These are phyloP conservation scores for Casuarina equisetifolia DNA, from an alignment of 306 rosid genomes.

Conservation along the genomic window DNA sequence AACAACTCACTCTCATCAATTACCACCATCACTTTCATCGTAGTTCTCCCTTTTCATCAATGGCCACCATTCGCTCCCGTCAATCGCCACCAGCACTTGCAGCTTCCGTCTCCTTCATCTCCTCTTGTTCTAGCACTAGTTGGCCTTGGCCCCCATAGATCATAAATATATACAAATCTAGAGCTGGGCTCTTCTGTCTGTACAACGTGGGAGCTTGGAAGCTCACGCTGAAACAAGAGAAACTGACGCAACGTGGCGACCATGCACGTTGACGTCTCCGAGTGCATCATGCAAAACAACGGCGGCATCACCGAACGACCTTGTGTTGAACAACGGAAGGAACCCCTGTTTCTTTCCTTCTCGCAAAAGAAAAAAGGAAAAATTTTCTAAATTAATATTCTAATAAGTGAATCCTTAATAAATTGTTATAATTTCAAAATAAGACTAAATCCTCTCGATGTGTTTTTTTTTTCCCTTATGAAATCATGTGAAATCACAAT, in stretches of 20 bases:
- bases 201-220: background rate
- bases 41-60: background rate
- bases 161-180: background rate
- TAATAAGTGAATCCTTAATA: too few species aligned
- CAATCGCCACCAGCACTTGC: background rate
- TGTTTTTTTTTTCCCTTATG: too few species aligned
- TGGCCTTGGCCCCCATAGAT: too few species aligned
- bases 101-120: background rate
- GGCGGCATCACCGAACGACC: too few species aligned
- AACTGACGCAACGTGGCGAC: conserved; percentile 30
- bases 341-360: too few species aligned
- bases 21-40: conserved; percentile 38
- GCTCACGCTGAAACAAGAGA: background rate
- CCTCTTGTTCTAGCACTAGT: background rate
- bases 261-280: conserved; percentile 18
- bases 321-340: too few species aligned
- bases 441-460: too few species aligned
- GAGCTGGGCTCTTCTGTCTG: background rate
- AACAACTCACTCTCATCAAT: conserved; percentile 48
- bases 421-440: too few species aligned
- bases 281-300: conserved; percentile 27
- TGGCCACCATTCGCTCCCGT: too few species aligned
- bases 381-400: too few species aligned
- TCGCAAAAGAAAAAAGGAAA: too few species aligned
- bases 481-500: too few species aligned